These are phyloP conservation scores for Lippia alba DNA, from an alignment of 305 asterid genomes.

Conservation along the genomic window DNA sequence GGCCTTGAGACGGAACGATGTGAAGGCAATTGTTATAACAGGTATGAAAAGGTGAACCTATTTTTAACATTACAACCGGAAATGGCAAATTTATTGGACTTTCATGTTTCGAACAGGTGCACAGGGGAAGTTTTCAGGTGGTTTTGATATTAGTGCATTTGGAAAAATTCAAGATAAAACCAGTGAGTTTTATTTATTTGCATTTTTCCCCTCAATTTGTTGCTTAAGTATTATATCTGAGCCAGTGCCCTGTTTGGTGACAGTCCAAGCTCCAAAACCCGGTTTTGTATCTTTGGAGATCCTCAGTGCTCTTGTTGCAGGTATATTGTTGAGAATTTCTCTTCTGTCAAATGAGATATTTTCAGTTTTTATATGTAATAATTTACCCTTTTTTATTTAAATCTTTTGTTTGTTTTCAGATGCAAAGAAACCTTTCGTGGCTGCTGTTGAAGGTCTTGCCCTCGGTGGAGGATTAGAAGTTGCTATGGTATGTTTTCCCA, in stretches of 20 bases:
- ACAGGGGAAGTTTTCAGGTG: constrained; percentile 93
- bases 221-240: constrained; percentile 31
- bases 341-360: constrained; percentile 19
- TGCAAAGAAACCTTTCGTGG: constrained; percentile 92
- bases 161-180: constrained; percentile 74
- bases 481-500: constrained; percentile 74
- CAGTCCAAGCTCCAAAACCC: constrained; percentile 85
- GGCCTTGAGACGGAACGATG: constrained; percentile 82
- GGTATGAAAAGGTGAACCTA: constrained; percentile 45
- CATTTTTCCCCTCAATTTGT: constrained; percentile 19
- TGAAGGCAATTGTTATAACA: constrained; percentile 86
- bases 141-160: constrained; percentile 86
- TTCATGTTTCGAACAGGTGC: constrained; percentile 68
- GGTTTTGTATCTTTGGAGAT: constrained; percentile 91
- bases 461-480: constrained; percentile 98
- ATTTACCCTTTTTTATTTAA: neutral
- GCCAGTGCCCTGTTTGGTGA: constrained; percentile 37
- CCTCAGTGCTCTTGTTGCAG: constrained; percentile 82
- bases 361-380: constrained; percentile 8
- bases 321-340: constrained; percentile 44
- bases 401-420: constrained; percentile 45
- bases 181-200: constrained; percentile 47
- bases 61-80: constrained; percentile 16
- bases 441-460: constrained; percentile 98
- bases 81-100: constrained; percentile 17